Evolutionary conservation across 495 filamentous ascomycete species (phyloP).

Genomic region (Podospora didyma): DNA sequence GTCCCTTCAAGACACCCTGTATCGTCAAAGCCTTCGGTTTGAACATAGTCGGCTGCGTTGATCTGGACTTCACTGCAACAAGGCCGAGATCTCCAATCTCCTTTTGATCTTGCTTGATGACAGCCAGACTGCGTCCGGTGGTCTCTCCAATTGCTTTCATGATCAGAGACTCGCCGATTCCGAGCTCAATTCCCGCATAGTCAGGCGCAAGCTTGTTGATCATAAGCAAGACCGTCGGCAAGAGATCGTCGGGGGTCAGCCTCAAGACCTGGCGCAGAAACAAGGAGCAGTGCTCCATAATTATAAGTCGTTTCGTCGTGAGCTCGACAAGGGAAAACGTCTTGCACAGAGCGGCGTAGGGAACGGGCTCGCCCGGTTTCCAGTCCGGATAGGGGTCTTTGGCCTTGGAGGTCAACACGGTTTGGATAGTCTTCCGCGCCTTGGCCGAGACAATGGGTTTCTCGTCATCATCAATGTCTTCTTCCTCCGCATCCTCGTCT

Average conservation of each 20-base stretch:
- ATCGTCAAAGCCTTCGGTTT: conserved; percentile 90
- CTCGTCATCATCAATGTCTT: conserved; percentile 59
- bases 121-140: conserved; percentile 77
- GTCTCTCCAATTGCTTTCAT: conserved; percentile 98
- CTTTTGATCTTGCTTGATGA: conserved; percentile 91
- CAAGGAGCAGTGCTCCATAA: conserved; percentile 79
- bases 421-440: conserved; percentile 79
- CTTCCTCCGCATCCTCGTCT: conserved; percentile 50
- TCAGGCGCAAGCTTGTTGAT: conserved; percentile 97
- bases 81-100: conserved; percentile 94
- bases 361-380: conserved; percentile 81
- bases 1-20: conserved; percentile 76
- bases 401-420: conserved; percentile 55
- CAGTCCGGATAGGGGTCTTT: conserved; percentile 93
- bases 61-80: conserved; percentile 90
- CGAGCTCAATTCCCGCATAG: conserved; percentile 91
- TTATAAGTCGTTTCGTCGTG: conserved; percentile 85
- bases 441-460: conserved; percentile 73
- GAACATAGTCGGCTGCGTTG: conserved; percentile 95
- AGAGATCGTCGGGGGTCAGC: conserved; percentile 81
- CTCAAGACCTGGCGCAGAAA: conserved; percentile 91
- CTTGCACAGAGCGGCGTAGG: conserved; percentile 90
- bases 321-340: conserved; percentile 93
- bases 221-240: conserved; percentile 89
- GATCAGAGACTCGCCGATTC: conserved; percentile 94